These are phyloP conservation scores for Suillus ampliporus DNA, from an alignment of 768 basidiomycete genomes.

Conservation along the genomic window DNA sequence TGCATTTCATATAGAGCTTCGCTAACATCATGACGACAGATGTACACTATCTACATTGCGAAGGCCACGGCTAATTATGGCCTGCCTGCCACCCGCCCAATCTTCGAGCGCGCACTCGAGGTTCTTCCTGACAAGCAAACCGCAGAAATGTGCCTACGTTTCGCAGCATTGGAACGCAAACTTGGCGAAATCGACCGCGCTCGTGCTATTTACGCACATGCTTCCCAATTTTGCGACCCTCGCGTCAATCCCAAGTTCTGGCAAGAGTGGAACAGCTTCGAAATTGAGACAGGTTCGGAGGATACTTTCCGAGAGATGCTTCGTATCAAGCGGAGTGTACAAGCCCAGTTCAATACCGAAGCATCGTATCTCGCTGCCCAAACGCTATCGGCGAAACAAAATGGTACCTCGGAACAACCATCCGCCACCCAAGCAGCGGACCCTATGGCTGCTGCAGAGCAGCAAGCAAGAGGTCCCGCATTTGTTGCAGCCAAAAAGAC, in stretches of 20 bases:
- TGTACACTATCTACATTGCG: slow-evolving; percentile 97
- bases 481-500: slow-evolving; percentile 81
- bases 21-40: slow-evolving; percentile 50
- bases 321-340: slow-evolving; percentile 96
- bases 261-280: slow-evolving; percentile 96
- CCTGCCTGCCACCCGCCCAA: slow-evolving; percentile 92
- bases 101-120: slow-evolving; percentile 95
- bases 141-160: slow-evolving; percentile 96
- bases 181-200: slow-evolving; percentile 99
- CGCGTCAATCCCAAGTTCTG: slow-evolving; percentile 92
- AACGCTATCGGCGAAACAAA: slow-evolving; percentile 71
- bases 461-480: slow-evolving; percentile 66
- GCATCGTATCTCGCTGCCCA: slow-evolving; percentile 92
- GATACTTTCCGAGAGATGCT: slow-evolving; percentile 97
- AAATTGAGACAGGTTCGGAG: slow-evolving; percentile 98
- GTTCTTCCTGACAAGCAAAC: slow-evolving; percentile 92
- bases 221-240: slow-evolving; percentile 98
- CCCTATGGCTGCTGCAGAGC: slow-evolving; percentile 88
- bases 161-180: slow-evolving; percentile 95
- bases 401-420: slow-evolving; percentile 51
- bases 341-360: slow-evolving; percentile 98
- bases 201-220: slow-evolving; percentile 94
- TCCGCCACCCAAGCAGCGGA: slow-evolving; percentile 55
- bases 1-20: neutral
- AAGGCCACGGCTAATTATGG: slow-evolving; percentile 97